Evolutionary conservation across 331 rosid species (phyloP).

Genomic region (Arachis monticola): DNA sequence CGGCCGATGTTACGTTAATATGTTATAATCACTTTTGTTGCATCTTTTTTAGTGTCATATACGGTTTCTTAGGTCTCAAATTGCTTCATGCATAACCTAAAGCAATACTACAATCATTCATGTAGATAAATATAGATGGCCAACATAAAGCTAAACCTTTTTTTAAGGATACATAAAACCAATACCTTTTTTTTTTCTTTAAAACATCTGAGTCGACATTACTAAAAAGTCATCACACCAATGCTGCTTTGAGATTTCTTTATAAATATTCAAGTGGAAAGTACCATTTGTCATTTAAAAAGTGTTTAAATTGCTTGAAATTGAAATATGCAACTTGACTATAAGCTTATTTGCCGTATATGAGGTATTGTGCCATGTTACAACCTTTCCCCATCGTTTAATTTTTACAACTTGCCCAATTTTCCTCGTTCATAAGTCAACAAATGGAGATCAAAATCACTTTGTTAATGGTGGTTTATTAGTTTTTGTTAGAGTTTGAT

Average conservation of each 20-base stretch:
- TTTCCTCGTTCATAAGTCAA: conserved; percentile 14
- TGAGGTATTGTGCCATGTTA: conserved; percentile 35
- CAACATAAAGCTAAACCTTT: background rate
- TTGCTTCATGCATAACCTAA: background rate
- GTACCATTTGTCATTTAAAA: background rate
- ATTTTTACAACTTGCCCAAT: conserved; percentile 13
- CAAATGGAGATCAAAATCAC: background rate
- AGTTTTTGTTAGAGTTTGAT: conserved; percentile 23
- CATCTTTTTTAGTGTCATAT: too few relatives aligned
- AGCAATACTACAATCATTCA: background rate
- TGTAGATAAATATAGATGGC: background rate
- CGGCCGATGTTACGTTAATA: too few relatives aligned
- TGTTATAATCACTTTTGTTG: too few relatives aligned
- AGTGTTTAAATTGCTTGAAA: background rate
- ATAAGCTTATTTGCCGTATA: conserved; percentile 40
- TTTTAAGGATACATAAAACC: background rate
- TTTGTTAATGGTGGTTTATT: conserved; percentile 35
- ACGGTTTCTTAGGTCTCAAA: too few relatives aligned
- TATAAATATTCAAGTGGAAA: conserved; percentile 23
- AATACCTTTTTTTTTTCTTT: background rate
- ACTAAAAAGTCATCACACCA: background rate
- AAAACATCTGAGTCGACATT: background rate
- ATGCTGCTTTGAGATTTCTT: background rate
- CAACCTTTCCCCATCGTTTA: conserved; percentile 36
- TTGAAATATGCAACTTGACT: conserved; percentile 21